Evolutionary conservation across 305 asterid genomes (phyloP).

Genomic region (Ajuga reptans): DNA sequence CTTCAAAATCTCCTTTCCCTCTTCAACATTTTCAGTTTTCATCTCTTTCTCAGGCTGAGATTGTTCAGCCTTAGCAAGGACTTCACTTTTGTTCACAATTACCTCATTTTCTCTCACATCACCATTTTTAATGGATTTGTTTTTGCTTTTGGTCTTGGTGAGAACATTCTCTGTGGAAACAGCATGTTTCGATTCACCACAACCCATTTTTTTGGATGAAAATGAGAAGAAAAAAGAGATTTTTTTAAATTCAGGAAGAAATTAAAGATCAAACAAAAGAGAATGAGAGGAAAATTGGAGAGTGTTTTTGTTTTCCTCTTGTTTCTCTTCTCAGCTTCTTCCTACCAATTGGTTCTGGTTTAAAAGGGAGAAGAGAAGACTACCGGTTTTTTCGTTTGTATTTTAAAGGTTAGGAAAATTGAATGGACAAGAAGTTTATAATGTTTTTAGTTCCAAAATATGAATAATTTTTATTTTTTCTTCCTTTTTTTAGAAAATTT

Average conservation of each 20-base stretch:
- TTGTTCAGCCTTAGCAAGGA: neutral
- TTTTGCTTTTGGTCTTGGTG: conserved; percentile 36
- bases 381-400: conserved; percentile 39
- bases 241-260: neutral
- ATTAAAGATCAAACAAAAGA: conserved; percentile 18
- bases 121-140: neutral
- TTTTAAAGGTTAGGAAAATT: conserved; percentile 29
- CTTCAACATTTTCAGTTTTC: neutral
- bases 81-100: neutral
- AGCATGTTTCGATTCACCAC: conserved; percentile 88
- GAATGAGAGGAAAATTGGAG: conserved; percentile 24
- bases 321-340: conserved; percentile 23
- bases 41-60: conserved; percentile 8
- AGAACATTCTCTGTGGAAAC: conserved; percentile 45
- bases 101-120: conserved; percentile 3
- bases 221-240: neutral
- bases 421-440: conserved; percentile 15
- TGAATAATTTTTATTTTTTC: too few relatives aligned
- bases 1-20: conserved; percentile 10
- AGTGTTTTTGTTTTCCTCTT: conserved; percentile 15
- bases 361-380: conserved; percentile 5
- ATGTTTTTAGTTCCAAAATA: neutral
- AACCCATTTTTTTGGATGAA: conserved; percentile 38
- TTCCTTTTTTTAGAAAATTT: too few relatives aligned
- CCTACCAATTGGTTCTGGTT: conserved; percentile 14